Conservation (phyloP, 768 basidiomycete genomes). For the Psilocybe cubensis region DNA sequence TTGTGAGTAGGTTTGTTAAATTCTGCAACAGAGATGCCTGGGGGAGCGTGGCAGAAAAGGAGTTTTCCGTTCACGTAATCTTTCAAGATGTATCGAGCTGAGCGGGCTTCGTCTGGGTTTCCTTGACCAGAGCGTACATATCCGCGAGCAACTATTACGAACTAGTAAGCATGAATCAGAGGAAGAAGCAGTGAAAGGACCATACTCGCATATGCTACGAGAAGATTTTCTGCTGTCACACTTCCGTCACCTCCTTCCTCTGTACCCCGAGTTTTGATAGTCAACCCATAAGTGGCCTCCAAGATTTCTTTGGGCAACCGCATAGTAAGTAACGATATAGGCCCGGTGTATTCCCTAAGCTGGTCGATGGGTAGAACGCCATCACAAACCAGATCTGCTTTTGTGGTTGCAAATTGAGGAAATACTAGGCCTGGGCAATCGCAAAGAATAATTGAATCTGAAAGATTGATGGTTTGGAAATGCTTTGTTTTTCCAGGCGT, state of each 20-base stretch:
- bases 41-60: constrained; percentile 90
- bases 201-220: constrained; percentile 93
- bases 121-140: constrained; percentile 94
- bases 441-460: constrained; percentile 82
- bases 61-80: constrained; percentile 97
- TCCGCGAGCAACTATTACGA: constrained; percentile 81
- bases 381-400: constrained; percentile 94
- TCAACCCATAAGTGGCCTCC: constrained; percentile 89
- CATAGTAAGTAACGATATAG: constrained; percentile 74
- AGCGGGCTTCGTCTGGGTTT: constrained; percentile 94
- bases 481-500: constrained; percentile 99
- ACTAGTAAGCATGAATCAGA: constrained; percentile 14
- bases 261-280: constrained; percentile 59
- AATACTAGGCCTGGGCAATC: constrained; percentile 99
- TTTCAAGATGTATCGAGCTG: constrained; percentile 91
- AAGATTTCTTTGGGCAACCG: constrained; percentile 82
- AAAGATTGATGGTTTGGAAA: constrained; percentile 97
- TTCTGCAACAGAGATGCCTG: constrained; percentile 58
- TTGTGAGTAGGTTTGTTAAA: constrained; percentile 81
- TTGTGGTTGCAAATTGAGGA: constrained; percentile 97
- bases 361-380: constrained; percentile 98
- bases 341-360: constrained; percentile 90
- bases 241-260: constrained; percentile 89
- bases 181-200: constrained; percentile 19
- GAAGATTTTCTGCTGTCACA: constrained; percentile 76